Base-by-base conservation (phyloP, 805 yeast species). In the Phaffomyces antillensis region DNA sequence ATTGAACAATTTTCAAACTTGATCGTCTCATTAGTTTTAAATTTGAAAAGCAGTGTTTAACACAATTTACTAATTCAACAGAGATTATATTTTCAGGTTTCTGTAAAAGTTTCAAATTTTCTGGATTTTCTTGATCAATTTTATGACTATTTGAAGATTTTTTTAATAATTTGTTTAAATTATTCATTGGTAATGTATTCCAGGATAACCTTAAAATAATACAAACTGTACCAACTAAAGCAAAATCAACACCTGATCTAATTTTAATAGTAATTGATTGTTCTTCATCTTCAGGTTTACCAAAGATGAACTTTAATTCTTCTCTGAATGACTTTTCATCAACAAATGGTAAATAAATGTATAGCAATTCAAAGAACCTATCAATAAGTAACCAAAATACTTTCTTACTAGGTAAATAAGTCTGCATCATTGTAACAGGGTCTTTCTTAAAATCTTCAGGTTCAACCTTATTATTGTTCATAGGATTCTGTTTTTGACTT, bases 281-380 rank as follows among this genome's bases (percentile, higher is more conserved):
- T 7, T 53, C 54, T 37, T 53, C 47, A 40, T 67, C 68, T 24
- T 61, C 64, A 17, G 54, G 50, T 1, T 60, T 42, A 13, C 80
- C 83, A 30, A 80, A 61, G 7, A 79, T 70, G 23, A 68, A 56
- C 1, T 63, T 51, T 16, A 79, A 59, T 40, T 72, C 71, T 17
- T 52, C 52, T 43, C 70, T 70, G 56, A 78, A 76, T 10, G 66
- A 66, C 42, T 53, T 64, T 56, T 83, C 87, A 59, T 83, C 88
- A 31, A 83, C 62, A 49, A 75, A 79, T 3, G 93, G 90, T 53
- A 83, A 67, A 45, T 75, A 80, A 13, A 85, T 74, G 57, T 84
- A 84, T 6, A 83, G 62, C 31, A 71, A 68, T 11, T 68, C 70
- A 56, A 83, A 83, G 50, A 76, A 83, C 50, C 80, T 65, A 47